phyloP scores from a whole-genome alignment of 2,329 filamentous ascomycete species.

The Microcera coccophila region DNA sequence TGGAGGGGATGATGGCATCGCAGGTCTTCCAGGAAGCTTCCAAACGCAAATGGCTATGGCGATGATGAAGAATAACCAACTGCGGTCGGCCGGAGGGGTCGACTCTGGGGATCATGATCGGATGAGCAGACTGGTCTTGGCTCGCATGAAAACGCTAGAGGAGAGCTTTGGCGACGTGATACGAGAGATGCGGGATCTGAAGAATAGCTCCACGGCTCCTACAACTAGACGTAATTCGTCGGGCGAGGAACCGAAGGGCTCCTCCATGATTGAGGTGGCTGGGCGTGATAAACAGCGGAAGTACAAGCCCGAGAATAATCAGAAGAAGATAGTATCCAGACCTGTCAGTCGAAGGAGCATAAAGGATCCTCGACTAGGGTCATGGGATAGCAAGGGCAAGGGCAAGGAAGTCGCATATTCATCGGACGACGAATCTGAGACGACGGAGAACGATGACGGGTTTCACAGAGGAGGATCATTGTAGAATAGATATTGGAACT shows the following conservation, averaged over 20 bases:
- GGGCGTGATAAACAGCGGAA: constrained; percentile 28
- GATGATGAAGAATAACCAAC: constrained; percentile 53
- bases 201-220: constrained; percentile 43
- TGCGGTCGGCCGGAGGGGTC: constrained; percentile 42
- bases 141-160: constrained; percentile 88
- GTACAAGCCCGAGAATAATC: constrained; percentile 21
- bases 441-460: constrained; percentile 25
- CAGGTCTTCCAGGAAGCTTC: constrained; percentile 69
- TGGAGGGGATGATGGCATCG: constrained; percentile 57
- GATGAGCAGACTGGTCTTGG: constrained; percentile 77
- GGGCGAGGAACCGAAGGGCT: constrained; percentile 36
- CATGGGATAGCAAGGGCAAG: constrained; percentile 42
- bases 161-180: constrained; percentile 87
- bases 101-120: constrained; percentile 54
- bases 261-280: constrained; percentile 33
- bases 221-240: constrained; percentile 52
- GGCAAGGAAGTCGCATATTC: constrained; percentile 43
- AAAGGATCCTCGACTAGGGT: constrained; percentile 36
- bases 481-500: constrained; percentile 26
- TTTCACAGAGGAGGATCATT: constrained; percentile 41
- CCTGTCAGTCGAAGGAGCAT: constrained; percentile 41
- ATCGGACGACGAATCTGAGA: constrained; percentile 35
- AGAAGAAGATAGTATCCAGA: constrained; percentile 30
- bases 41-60: constrained; percentile 76
- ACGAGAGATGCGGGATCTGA: constrained; percentile 68